These are phyloP conservation scores for Aspergillus fumigatiaffinis DNA, from an alignment of 2,329 filamentous ascomycete genomes.

Conservation along the genomic window DNA sequence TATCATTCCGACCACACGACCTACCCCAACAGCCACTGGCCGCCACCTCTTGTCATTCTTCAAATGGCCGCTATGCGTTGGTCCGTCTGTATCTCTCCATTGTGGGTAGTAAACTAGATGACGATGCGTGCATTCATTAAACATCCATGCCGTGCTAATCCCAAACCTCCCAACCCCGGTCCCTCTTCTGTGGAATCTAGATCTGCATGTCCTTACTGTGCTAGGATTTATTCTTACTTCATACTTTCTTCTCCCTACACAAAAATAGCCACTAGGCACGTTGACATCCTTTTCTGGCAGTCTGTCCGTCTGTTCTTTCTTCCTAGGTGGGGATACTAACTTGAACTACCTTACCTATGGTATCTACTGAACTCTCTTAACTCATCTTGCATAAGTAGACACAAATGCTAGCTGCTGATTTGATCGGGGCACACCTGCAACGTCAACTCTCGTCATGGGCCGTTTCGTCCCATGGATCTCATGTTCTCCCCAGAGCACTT, in stretches of 20 bases:
- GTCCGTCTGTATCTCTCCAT: not conserved
- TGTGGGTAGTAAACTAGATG: not conserved
- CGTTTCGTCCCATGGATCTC: not conserved
- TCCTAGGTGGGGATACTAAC: not conserved
- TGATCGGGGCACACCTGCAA: not conserved
- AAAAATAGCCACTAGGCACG: not conserved
- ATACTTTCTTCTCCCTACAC: not conserved
- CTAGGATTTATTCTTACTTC: not conserved
- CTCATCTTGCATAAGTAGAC: not conserved
- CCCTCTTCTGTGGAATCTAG: not conserved
- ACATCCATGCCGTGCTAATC: not conserved
- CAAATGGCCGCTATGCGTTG: not conserved
- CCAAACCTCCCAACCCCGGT: not conserved
- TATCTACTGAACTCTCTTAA: not conserved
- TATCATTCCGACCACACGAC: slow-evolving; percentile 11
- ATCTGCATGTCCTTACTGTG: not conserved
- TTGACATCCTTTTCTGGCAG: not conserved
- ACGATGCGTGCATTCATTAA: not conserved
- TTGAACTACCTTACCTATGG: not conserved
- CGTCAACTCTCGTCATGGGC: not conserved
- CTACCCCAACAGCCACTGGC: not conserved
- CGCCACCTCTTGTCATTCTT: slow-evolving; percentile 12
- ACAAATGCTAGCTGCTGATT: not conserved
- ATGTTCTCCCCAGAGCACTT: not conserved
- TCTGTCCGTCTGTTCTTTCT: not conserved